phyloP scores from a whole-genome alignment of 257 asterid species.

The Cruciata laevipes region DNA sequence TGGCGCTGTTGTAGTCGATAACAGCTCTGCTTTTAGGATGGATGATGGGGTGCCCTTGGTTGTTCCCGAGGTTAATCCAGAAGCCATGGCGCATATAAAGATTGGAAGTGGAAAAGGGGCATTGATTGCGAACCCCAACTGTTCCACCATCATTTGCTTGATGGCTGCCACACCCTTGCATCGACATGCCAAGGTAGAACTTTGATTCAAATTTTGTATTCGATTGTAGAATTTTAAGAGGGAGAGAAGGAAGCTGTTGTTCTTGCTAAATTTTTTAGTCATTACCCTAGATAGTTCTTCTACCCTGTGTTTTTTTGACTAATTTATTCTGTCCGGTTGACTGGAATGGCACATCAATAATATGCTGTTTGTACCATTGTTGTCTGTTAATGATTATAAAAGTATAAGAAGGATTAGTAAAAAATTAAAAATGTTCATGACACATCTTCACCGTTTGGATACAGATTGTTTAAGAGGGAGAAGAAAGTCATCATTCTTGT shows the following conservation, averaged over 20 bases:
- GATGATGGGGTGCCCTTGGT: conserved; percentile 77
- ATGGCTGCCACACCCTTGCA: conserved; percentile 95
- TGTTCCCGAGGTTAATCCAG: conserved; percentile 94
- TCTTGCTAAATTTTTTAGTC: not conserved
- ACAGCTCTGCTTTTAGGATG: conserved; percentile 97
- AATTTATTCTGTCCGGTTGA: not conserved
- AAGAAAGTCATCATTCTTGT: too few relatives aligned
- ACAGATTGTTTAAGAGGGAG: not conserved
- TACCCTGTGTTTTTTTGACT: not conserved
- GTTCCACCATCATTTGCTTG: conserved; percentile 86
- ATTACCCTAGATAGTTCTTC: not conserved
- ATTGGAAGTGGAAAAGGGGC: conserved; percentile 65
- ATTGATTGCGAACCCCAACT: conserved; percentile 84
- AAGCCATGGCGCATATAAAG: conserved; percentile 75
- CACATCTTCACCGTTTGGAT: not conserved
- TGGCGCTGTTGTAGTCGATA: conserved; percentile 84
- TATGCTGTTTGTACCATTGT: not conserved
- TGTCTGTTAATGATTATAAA: not conserved
- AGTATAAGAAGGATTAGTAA: not conserved
- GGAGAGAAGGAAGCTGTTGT: too few relatives aligned
- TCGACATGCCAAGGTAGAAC: conserved; percentile 65
- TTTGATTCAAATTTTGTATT: not conserved
- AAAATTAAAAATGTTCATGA: not conserved
- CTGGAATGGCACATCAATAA: not conserved
- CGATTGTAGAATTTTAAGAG: not conserved